Percentiles rank a stretch among this genome's conserved stretches.
Conservation (phyloP, 208 protist genomes). For the Porcisia hertigi region DNA sequence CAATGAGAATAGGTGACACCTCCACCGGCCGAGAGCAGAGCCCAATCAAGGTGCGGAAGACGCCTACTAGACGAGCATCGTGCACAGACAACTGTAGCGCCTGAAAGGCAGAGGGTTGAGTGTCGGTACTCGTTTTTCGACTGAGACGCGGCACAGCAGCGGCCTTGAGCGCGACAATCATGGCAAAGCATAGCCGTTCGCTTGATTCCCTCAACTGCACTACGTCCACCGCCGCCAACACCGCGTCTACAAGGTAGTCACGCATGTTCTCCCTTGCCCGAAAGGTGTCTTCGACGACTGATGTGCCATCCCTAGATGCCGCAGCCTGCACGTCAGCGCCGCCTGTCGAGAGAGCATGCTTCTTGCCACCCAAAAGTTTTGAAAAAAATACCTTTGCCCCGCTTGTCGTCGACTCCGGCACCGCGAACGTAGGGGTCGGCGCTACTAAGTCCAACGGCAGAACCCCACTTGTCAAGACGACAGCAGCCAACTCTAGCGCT, state of each 20-base stretch:
- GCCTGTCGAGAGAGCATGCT: neutral
- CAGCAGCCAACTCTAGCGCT: slow-evolving; percentile 57
- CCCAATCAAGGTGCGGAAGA: slow-evolving; percentile 56
- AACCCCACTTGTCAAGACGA: slow-evolving; percentile 57
- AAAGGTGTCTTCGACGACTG: slow-evolving; percentile 3
- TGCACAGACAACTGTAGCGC: slow-evolving; percentile 44
- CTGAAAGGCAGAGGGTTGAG: slow-evolving; percentile 24
- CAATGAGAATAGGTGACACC: slow-evolving; percentile 40
- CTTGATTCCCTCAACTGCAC: slow-evolving; percentile 46
- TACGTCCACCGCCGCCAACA: slow-evolving; percentile 41
- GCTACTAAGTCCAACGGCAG: slow-evolving; percentile 44
- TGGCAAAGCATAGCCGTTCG: slow-evolving; percentile 62
- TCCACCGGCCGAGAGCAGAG: slow-evolving; percentile 37
- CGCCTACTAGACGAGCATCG: slow-evolving; percentile 40
- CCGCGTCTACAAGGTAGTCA: slow-evolving; percentile 59
- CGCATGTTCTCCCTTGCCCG: slow-evolving; percentile 45
- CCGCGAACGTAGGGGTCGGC: slow-evolving; percentile 33
- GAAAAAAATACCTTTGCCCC: slow-evolving; percentile 65
- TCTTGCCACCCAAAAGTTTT: slow-evolving; percentile 46
- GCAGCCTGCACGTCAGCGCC: neutral
- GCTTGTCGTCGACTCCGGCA: slow-evolving; percentile 32
- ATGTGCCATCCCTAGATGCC: neutral
- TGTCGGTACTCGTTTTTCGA: slow-evolving; percentile 22
- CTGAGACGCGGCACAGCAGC: slow-evolving; percentile 50
- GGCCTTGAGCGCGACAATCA: slow-evolving; percentile 62